Conservation (phyloP, 139 green algal species). For the Chlorella vulgaris region DNA sequence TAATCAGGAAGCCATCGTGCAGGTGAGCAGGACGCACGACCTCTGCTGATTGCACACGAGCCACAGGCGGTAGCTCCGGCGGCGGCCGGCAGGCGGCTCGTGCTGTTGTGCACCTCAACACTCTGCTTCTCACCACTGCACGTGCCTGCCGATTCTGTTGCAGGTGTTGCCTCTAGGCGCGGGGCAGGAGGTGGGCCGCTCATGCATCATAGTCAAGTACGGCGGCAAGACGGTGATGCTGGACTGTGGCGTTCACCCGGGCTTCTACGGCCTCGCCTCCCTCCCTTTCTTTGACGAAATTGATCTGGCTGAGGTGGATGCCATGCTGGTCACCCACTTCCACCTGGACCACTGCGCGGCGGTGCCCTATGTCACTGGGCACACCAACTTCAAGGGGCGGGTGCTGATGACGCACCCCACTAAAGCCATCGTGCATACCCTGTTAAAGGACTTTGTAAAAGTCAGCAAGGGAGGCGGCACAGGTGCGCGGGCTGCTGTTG, state of each 20-base stretch:
- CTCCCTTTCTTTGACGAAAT: constrained; percentile 94
- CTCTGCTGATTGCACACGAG: too few species aligned
- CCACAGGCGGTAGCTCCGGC: too few species aligned
- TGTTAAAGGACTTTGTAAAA: constrained; percentile 91
- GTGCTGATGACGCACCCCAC: constrained; percentile 99
- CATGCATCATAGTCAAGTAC: constrained; percentile 93
- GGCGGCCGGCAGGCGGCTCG: not conserved
- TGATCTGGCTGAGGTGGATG: constrained; percentile 82
- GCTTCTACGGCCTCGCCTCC: constrained; percentile 76
- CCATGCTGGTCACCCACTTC: constrained; percentile 98
- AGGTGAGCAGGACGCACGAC: too few species aligned
- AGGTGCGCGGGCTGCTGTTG: constrained; percentile 4
- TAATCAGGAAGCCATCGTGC: not conserved
- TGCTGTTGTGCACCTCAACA: not conserved
- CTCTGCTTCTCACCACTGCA: not conserved
- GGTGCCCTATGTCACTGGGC: constrained; percentile 88
- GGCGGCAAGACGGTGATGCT: constrained; percentile 89
- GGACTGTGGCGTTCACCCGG: constrained; percentile 98
- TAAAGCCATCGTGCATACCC: constrained; percentile 93
- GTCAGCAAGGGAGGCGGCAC: constrained; percentile 57
- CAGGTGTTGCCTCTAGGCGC: constrained; percentile 90
- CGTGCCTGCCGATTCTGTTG: not conserved
- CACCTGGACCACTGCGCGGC: constrained; percentile 98
- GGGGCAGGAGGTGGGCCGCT: constrained; percentile 94
- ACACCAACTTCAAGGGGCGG: constrained; percentile 89